Conservation (phyloP, 129 eudicot species). For the Lactuca sativa region DNA sequence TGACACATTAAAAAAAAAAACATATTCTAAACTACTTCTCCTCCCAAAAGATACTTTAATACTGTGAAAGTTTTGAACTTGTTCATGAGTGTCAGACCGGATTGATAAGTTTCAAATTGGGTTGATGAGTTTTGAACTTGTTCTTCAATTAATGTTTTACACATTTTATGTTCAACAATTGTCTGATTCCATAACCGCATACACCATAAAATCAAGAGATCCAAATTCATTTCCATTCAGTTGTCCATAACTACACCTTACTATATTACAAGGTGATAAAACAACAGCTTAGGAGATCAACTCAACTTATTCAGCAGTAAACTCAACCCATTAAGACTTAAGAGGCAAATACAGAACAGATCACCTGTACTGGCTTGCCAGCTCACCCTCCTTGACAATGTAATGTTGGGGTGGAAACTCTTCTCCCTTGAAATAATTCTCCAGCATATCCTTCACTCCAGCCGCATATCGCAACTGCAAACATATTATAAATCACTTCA, state of each 20-base stretch:
- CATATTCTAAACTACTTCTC: too few species aligned
- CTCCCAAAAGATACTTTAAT: too few species aligned
- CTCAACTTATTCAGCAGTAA: slow-evolving; percentile 24
- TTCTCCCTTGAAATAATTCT: slow-evolving; percentile 93
- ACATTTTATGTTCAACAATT: neutral
- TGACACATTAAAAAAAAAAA: too few species aligned
- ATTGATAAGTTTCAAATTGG: too few species aligned
- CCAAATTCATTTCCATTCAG: slow-evolving; percentile 23
- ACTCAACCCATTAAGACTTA: neutral
- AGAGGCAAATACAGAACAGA: neutral
- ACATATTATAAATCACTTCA: neutral
- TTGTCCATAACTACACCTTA: slow-evolving; percentile 19
- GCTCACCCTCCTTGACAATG: slow-evolving; percentile 96
- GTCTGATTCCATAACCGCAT: neutral
- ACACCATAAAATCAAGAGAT: neutral
- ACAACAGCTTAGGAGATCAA: neutral
- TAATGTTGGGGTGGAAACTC: slow-evolving; percentile 81
- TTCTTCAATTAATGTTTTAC: too few species aligned
- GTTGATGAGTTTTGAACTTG: too few species aligned
- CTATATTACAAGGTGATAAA: slow-evolving; percentile 12
- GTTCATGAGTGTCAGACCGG: too few species aligned
- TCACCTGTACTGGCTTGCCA: slow-evolving; percentile 92
- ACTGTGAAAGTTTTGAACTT: too few species aligned
- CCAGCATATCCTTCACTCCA: slow-evolving; percentile 91
- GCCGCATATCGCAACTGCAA: slow-evolving; percentile 88